Base-by-base conservation (phyloP, 176 grass and related monocot genomes). In the Bromus sterilis region DNA sequence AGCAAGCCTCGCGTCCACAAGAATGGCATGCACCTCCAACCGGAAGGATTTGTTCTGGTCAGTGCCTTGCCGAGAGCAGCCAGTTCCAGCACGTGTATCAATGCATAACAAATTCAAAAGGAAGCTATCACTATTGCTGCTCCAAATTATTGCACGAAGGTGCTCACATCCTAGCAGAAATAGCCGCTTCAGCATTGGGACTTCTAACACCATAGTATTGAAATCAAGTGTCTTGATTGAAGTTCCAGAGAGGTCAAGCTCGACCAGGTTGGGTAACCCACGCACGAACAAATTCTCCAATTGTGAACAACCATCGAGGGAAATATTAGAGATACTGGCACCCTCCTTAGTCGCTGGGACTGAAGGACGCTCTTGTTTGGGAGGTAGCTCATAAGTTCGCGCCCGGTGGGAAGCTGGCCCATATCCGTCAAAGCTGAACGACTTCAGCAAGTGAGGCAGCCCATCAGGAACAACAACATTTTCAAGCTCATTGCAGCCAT, bases 391-490 rank as follows among this genome's bases (percentile, higher is more conserved):
- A 7, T 7, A 1, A 49, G 0, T 20, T 7, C 4, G 43, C 4
- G 43, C 43, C 43, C 43, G 4, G 43, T 16, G 6, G 16, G 5
- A 49, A 49, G 1, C 13, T 4, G 58, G 6, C 14, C 71, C 42
- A 30, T 75, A 83, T 20, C 71, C 41, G 9, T 83, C 81, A 37
- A 83, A 6, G 71, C 81, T 75, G 1, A 83, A 83, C 3, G 31
- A 64, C 9, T 11, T 65, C 18, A 83, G 14, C 0, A 32, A 65
- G 1, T 3, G 48, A 4, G 3, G 41, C 1, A 64, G 9, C 56
- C 43, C 43, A 46, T 46, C 43, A 46, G 43, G 15, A 0, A 49
- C 16, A 49, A 49, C 0, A 0, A 49, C 6, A 49, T 20, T 49
- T 2, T 49, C 0, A 49, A 49, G 46, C 5, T 0, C 16, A 49